Evolutionary conservation across 495 filamentous ascomycete genomes (phyloP), one percentile per base, ranked within the genome.

Genomic region (Aspergillus panamensis): DNA sequence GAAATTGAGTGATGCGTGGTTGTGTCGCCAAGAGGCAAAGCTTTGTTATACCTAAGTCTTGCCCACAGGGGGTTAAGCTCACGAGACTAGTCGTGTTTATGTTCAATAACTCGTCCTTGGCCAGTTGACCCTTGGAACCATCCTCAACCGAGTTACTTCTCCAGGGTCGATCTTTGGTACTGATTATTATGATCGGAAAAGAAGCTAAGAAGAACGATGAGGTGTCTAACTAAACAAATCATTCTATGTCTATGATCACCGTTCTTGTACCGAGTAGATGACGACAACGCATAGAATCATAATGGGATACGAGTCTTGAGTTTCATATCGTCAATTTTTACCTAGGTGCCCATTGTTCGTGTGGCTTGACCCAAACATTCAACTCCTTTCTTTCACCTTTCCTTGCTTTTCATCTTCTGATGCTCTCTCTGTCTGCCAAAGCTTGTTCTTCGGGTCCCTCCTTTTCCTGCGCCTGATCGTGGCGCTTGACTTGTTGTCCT

Each of bases 41-140:
- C 56, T 58, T 58, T 32, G 56, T 48, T 48, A 47, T n/a, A n/a
- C n/a, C 52, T 29, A 52, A 58, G 8, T 57, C 55, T 57, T 39
- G 19, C 7, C 42, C 20, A 6, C n/a, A 45, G 42, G 8, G 16
- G 42, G 42, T 45, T 45, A 19, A 20, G 42, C 17, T 45, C 42
- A 45, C 9, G 19, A 6, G 19, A 19, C 37, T 39, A 39, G 3
- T 13, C 1, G 37, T 13, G 6, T 13, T 16, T 14, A 14, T 9
- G 9, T 14, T 14, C 3, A 16, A 40, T 2, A 13, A 14, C n/a
- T n/a, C n/a, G n/a, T n/a, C n/a, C n/a, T n/a, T 40, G 9, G 42
- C 40, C 40, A 44, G 19, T 45, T 39, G 35, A 39, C 35, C 35
- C 35, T 39, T 39, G 35, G 35, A 39, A 39, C 14, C 14, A 25